phyloP scores from a whole-genome alignment of 2,329 filamentous ascomycete genomes.

The Colletotrichum sp. region DNA sequence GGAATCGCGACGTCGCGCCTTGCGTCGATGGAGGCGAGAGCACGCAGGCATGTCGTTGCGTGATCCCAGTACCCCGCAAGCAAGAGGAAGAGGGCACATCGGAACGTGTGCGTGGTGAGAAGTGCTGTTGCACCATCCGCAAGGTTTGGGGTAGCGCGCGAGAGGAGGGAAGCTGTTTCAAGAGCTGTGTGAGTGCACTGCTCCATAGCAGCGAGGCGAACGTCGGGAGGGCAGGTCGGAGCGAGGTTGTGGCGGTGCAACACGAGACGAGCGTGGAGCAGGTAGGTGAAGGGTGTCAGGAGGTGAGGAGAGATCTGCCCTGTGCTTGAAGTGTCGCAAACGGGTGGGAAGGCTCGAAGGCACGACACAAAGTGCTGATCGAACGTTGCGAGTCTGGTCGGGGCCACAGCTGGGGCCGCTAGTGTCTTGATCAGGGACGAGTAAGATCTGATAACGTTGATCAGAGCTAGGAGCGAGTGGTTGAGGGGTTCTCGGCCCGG shows the following conservation, averaged over 20 bases:
- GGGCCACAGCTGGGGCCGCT: slow-evolving; percentile 68
- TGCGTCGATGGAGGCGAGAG: slow-evolving; percentile 73
- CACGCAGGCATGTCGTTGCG: slow-evolving; percentile 75
- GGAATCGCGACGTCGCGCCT: slow-evolving; percentile 74
- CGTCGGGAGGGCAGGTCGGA: slow-evolving; percentile 68
- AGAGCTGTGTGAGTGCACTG: slow-evolving; percentile 76
- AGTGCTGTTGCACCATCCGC: slow-evolving; percentile 74
- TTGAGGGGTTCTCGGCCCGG: slow-evolving; percentile 62
- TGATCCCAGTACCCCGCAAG: slow-evolving; percentile 75
- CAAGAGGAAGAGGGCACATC: slow-evolving; percentile 81
- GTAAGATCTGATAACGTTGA: slow-evolving; percentile 82
- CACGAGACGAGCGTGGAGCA: slow-evolving; percentile 83
- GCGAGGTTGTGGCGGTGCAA: slow-evolving; percentile 89
- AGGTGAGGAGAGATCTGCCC: slow-evolving; percentile 75
- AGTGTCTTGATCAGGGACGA: slow-evolving; percentile 75
- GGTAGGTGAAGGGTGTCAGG: slow-evolving; percentile 75
- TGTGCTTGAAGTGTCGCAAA: slow-evolving; percentile 71
- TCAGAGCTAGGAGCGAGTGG: slow-evolving; percentile 77
- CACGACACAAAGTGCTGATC: slow-evolving; percentile 82
- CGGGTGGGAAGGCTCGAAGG: slow-evolving; percentile 74
- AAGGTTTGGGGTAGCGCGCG: slow-evolving; percentile 66
- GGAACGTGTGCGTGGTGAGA: slow-evolving; percentile 85
- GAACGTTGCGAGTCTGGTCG: slow-evolving; percentile 74
- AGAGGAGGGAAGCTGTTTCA: slow-evolving; percentile 80
- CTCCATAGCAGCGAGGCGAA: slow-evolving; percentile 75